Evolutionary conservation across 1,284 basidiomycete genomes (phyloP).

Genomic region (Stygiomarasmius scandens): DNA sequence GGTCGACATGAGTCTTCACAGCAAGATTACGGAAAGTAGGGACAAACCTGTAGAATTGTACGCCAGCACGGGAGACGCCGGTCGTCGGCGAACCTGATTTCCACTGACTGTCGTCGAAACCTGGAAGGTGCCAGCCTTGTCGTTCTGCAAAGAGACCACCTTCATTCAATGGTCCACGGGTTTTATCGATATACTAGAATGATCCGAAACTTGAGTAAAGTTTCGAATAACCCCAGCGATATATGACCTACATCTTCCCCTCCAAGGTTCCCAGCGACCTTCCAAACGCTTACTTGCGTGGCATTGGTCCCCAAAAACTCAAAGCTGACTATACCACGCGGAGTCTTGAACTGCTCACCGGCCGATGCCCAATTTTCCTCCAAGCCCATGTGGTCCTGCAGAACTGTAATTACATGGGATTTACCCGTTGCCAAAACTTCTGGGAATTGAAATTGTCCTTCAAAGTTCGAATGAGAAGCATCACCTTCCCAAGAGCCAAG

Average conservation of each 20-base stretch:
- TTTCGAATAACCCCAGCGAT: background rate
- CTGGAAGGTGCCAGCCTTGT: constrained; percentile 56
- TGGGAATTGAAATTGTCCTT: constrained; percentile 40
- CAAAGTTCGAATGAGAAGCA: constrained; percentile 32
- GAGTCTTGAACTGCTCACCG: constrained; percentile 45
- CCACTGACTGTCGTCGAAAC: constrained; percentile 50
- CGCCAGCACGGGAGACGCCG: constrained; percentile 43
- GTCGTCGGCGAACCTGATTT: constrained; percentile 37
- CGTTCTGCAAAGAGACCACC: constrained; percentile 51
- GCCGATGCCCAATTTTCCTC: constrained; percentile 46
- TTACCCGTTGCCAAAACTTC: constrained; percentile 28
- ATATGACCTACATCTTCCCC: constrained; percentile 41
- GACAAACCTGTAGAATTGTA: constrained; percentile 45
- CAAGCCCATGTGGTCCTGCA: constrained; percentile 59
- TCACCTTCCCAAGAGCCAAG: constrained; percentile 52
- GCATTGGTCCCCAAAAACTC: constrained; percentile 40
- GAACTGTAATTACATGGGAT: constrained; percentile 49
- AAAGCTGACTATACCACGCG: constrained; percentile 48
- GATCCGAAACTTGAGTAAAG: constrained; percentile 2
- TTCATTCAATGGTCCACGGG: constrained; percentile 51
- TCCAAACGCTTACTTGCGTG: constrained; percentile 44
- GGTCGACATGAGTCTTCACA: background rate
- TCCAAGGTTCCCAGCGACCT: constrained; percentile 50
- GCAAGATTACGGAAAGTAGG: background rate
- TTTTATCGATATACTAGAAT: constrained; percentile 38